phyloP scores from a whole-genome alignment of 495 filamentous ascomycete genomes.

The Amniculicola lignicola region DNA sequence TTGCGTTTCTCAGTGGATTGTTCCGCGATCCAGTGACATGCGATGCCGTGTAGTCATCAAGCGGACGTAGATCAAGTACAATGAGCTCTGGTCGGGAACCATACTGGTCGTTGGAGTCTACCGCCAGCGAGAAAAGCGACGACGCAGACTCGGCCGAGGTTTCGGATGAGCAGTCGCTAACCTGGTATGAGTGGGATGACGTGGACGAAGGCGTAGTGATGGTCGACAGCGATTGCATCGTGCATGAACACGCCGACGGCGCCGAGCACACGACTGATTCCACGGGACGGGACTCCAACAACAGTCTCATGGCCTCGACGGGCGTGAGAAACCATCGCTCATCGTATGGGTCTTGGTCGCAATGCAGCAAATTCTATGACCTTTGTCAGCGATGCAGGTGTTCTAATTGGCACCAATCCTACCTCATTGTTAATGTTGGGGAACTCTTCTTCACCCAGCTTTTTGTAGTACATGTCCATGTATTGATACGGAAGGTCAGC shows the following conservation, averaged over 20 bases:
- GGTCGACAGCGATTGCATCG: not conserved
- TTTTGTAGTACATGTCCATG: constrained; percentile 57
- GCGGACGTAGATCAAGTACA: not conserved
- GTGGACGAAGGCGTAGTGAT: not conserved
- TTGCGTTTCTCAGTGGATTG: not conserved
- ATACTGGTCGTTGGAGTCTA: not conserved
- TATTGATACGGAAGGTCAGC: constrained; percentile 65
- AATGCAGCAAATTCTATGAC: constrained; percentile 2
- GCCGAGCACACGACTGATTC: not conserved
- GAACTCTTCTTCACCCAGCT: constrained; percentile 51
- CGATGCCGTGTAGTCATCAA: not conserved
- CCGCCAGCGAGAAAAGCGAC: not conserved
- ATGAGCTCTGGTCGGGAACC: not conserved
- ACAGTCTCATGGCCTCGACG: not conserved
- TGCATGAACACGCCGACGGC: not conserved
- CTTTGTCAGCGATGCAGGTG: not conserved
- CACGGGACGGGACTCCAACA: not conserved
- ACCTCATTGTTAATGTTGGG: constrained; percentile 58
- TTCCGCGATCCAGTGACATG: not conserved
- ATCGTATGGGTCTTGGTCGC: constrained; percentile 11
- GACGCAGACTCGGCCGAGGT: not conserved
- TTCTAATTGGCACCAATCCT: constrained; percentile 12
- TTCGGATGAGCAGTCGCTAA: not conserved
- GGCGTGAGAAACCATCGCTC: constrained; percentile 10
- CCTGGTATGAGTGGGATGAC: not conserved